Conservation (phyloP, 805 yeast genomes). For the Candida taoyuanica region DNA sequence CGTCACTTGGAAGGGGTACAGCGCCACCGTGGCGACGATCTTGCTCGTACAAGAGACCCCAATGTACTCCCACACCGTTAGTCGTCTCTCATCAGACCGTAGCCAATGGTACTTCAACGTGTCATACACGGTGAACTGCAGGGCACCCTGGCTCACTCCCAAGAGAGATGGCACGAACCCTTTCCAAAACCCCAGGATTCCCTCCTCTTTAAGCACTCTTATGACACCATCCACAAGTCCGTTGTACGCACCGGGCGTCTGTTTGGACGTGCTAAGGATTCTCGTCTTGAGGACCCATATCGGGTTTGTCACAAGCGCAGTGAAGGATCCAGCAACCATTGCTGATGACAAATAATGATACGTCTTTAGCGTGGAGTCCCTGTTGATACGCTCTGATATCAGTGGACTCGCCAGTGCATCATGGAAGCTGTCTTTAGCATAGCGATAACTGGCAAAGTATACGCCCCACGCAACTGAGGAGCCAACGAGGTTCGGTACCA, state of each 20-base stretch:
- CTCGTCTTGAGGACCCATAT: slow-evolving; percentile 95
- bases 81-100: slow-evolving; percentile 22
- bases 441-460: slow-evolving; percentile 75
- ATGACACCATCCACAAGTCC: slow-evolving; percentile 53
- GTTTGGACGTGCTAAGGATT: slow-evolving; percentile 38
- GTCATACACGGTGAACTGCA: slow-evolving; percentile 86
- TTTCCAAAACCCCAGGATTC: slow-evolving; percentile 59
- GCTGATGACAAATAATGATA: slow-evolving; percentile 51
- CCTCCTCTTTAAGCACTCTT: slow-evolving; percentile 49
- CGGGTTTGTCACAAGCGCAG: slow-evolving; percentile 82
- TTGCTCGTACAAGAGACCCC: slow-evolving; percentile 66
- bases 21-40: slow-evolving; percentile 54
- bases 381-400: slow-evolving; percentile 8
- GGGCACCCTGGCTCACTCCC: slow-evolving; percentile 84
- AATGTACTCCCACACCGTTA: slow-evolving; percentile 55
- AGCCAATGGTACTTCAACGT: slow-evolving; percentile 48
- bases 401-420: slow-evolving; percentile 5
- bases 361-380: slow-evolving; percentile 36
- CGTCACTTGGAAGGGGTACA: slow-evolving; percentile 84
- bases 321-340: slow-evolving; percentile 66
- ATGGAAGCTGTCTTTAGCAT: slow-evolving; percentile 42
- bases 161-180: slow-evolving; percentile 73
- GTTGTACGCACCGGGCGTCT: slow-evolving; percentile 47
- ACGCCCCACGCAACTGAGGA: slow-evolving; percentile 86
- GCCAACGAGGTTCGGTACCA: slow-evolving; percentile 64